phyloP scores from a whole-genome alignment of 225 moss, liverwort and hornwort genomes.

The Thuidium tamariscinum region DNA sequence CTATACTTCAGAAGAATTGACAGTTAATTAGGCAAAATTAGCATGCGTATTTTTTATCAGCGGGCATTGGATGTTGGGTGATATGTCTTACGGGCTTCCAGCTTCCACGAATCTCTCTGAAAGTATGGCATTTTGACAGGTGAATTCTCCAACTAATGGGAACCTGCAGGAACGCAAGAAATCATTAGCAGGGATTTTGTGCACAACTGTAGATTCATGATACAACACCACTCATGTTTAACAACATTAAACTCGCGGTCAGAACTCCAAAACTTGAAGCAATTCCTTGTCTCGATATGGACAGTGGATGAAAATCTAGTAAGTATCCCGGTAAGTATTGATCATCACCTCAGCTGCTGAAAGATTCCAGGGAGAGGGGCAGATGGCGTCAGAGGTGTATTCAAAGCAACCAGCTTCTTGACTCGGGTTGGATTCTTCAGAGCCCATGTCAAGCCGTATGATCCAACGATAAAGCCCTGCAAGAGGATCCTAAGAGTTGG shows the following conservation, averaged over 20 bases:
- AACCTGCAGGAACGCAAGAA: slow-evolving; percentile 36
- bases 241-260: background rate
- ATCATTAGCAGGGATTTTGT: background rate
- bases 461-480: slow-evolving; percentile 86
- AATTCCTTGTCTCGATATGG: background rate
- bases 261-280: background rate
- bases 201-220: background rate
- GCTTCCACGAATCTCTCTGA: slow-evolving; percentile 91
- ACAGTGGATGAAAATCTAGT: background rate
- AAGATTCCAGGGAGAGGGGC: slow-evolving; percentile 86
- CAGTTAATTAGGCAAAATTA: background rate
- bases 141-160: slow-evolving; percentile 90
- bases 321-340: no score
- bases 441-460: slow-evolving; percentile 98
- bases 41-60: background rate
- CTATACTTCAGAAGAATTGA: background rate
- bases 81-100: slow-evolving; percentile 73
- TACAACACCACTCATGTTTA: background rate
- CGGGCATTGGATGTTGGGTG: background rate
- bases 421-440: slow-evolving; percentile 80
- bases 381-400: slow-evolving; percentile 80
- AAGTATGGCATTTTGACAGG: slow-evolving; percentile 84
- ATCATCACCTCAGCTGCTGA: slow-evolving; percentile 68
- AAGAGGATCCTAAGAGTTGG: background rate
- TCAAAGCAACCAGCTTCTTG: slow-evolving; percentile 64